Evolutionary conservation across 139 green algal species (phyloP).

Genomic region (Nannochloris sp.): DNA sequence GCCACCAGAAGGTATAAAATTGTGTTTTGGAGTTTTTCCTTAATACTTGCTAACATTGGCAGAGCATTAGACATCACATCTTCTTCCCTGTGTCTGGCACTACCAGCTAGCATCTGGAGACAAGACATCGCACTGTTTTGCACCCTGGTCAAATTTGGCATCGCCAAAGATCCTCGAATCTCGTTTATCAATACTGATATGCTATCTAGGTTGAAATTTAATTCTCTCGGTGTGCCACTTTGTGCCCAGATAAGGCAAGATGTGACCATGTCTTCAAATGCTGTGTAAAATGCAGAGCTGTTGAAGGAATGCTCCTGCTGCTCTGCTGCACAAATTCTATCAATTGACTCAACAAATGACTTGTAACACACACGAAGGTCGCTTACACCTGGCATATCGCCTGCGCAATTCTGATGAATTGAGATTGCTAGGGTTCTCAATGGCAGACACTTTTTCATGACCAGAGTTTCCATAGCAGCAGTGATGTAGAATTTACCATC

Average conservation of each 20-base stretch:
- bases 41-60: conserved; percentile 41
- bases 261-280: neutral
- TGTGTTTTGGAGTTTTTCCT: conserved; percentile 29
- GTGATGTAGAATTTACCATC: too few relatives aligned
- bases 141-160: too few relatives aligned
- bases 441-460: too few relatives aligned
- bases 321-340: neutral
- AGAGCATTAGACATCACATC: neutral
- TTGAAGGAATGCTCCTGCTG: neutral
- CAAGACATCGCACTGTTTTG: too few relatives aligned
- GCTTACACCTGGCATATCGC: too few relatives aligned
- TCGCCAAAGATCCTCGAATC: neutral
- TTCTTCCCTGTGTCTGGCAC: neutral
- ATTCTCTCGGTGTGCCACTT: neutral
- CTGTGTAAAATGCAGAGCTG: neutral
- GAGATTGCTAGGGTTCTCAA: too few relatives aligned
- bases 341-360: neutral
- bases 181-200: neutral
- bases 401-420: too few relatives aligned
- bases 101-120: neutral
- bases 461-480: too few relatives aligned
- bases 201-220: neutral
- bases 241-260: neutral
- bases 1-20: conserved; percentile 36
- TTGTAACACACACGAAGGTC: too few relatives aligned